phyloP scores from a whole-genome alignment of 83 land plant genomes.

The Thuja plicata region DNA sequence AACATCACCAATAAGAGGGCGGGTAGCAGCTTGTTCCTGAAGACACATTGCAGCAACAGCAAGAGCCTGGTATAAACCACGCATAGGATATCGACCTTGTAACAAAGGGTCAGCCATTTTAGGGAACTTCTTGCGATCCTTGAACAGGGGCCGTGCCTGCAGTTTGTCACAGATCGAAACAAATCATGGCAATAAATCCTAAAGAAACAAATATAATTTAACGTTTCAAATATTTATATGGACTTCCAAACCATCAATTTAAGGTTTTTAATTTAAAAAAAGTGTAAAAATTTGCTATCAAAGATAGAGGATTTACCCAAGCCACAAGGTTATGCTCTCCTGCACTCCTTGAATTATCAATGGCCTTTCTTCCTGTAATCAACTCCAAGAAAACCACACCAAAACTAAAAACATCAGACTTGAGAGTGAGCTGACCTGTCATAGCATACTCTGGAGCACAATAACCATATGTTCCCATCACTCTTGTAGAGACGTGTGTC shows the following conservation, averaged over 20 bases:
- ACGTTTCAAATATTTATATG: slow-evolving; percentile 1
- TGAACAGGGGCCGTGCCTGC: slow-evolving; percentile 25
- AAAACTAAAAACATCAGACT: slow-evolving; percentile 16
- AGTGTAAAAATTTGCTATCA: neutral
- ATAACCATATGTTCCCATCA: slow-evolving; percentile 19
- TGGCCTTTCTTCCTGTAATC: slow-evolving; percentile 15
- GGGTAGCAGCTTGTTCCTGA: slow-evolving; percentile 22
- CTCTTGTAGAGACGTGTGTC: slow-evolving; percentile 14
- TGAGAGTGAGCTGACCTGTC: slow-evolving; percentile 16
- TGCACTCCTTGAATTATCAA: neutral
- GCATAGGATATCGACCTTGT: slow-evolving; percentile 25
- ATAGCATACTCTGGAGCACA: slow-evolving; percentile 18
- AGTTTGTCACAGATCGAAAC: neutral
- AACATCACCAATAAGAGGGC: slow-evolving; percentile 23
- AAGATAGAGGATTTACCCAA: slow-evolving; percentile 14
- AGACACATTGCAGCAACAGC: slow-evolving; percentile 25
- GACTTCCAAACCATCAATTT: neutral
- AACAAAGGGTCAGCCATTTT: slow-evolving; percentile 20
- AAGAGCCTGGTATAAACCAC: slow-evolving; percentile 20
- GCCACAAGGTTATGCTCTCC: slow-evolving; percentile 13
- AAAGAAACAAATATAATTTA: neutral
- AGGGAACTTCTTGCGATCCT: slow-evolving; percentile 21
- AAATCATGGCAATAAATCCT: neutral
- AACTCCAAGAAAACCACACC: slow-evolving; percentile 15
- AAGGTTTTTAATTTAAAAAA: neutral